phyloP scores from a whole-genome alignment of 257 asterid genomes.

The Salvia miltiorrhiza region DNA sequence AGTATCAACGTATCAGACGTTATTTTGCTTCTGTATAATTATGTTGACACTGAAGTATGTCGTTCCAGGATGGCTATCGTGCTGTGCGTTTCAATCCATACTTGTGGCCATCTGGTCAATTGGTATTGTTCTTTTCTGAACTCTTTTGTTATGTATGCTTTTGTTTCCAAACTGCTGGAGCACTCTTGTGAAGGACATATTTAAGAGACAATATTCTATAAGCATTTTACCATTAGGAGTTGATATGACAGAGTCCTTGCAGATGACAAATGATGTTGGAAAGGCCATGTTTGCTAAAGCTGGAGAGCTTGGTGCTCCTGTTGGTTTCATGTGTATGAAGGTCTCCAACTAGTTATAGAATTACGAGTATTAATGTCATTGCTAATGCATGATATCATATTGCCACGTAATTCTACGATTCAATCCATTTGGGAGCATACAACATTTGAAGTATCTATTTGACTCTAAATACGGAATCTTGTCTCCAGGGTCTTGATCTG shows the following conservation, averaged over 20 bases:
- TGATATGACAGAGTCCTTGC: slow-evolving; percentile 12
- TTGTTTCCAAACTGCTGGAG: not conserved
- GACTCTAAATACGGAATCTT: slow-evolving; percentile 3
- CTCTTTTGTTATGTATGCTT: not conserved
- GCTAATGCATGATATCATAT: not conserved
- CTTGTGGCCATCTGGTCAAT: slow-evolving; percentile 87
- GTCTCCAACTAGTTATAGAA: slow-evolving; percentile 26
- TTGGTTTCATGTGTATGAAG: slow-evolving; percentile 94
- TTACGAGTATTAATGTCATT: not conserved
- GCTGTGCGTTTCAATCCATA: slow-evolving; percentile 94
- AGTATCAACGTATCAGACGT: not conserved
- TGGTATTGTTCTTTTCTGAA: slow-evolving; percentile 36
- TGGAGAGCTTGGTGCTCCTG: slow-evolving; percentile 81
- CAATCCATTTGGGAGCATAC: not conserved
- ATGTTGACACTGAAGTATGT: slow-evolving; percentile 14
- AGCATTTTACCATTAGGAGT: not conserved
- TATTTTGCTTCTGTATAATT: not conserved
- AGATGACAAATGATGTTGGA: slow-evolving; percentile 90
- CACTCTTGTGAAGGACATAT: not conserved
- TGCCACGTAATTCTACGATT: not conserved
- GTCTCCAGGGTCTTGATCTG: slow-evolving; percentile 64
- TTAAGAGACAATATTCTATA: not conserved
- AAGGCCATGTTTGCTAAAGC: slow-evolving; percentile 76
- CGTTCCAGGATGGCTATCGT: slow-evolving; percentile 73
- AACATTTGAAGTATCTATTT: not conserved